Evolutionary conservation across 371 early-diverging fungal genomes (phyloP).

Genomic region (Mucor mucedo): DNA sequence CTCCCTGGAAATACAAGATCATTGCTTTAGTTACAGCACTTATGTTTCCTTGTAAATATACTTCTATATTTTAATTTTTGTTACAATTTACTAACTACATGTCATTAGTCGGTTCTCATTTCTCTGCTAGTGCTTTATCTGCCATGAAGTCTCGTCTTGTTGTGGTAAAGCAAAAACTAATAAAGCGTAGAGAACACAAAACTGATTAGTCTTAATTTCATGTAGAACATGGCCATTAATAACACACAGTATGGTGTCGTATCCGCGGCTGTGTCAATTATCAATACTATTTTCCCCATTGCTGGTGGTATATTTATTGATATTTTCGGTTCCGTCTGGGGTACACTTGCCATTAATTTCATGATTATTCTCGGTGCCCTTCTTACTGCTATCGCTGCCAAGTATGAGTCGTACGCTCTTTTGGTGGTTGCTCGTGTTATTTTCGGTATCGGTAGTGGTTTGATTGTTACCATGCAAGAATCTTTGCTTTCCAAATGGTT

Average conservation of each 20-base stretch:
- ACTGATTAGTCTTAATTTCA: neutral
- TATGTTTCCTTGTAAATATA: constrained; percentile 32
- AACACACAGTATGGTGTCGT: constrained; percentile 62
- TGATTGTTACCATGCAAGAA: constrained; percentile 65
- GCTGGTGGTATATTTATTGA: constrained; percentile 57
- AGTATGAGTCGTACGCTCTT: constrained; percentile 38
- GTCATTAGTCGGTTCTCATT: constrained; percentile 42
- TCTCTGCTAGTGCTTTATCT: constrained; percentile 41
- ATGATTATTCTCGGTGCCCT: constrained; percentile 53
- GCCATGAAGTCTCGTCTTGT: constrained; percentile 47
- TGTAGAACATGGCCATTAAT: constrained; percentile 41
- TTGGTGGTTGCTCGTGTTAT: constrained; percentile 59
- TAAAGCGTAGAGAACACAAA: neutral
- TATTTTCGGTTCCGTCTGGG: constrained; percentile 57
- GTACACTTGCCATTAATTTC: constrained; percentile 47
- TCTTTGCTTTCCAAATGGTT: constrained; percentile 65
- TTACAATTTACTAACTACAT: neutral
- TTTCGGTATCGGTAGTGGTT: constrained; percentile 60
- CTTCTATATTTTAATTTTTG: neutral
- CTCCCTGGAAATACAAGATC: constrained; percentile 41
- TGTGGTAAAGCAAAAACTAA: constrained; percentile 15
- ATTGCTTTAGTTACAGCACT: constrained; percentile 39
- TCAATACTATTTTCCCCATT: constrained; percentile 61
- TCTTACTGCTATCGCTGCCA: constrained; percentile 52
- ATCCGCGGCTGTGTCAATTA: constrained; percentile 52